Conservation (phyloP, 2,329 filamentous ascomycete species). For the Pochonia chlamydosporia region DNA sequence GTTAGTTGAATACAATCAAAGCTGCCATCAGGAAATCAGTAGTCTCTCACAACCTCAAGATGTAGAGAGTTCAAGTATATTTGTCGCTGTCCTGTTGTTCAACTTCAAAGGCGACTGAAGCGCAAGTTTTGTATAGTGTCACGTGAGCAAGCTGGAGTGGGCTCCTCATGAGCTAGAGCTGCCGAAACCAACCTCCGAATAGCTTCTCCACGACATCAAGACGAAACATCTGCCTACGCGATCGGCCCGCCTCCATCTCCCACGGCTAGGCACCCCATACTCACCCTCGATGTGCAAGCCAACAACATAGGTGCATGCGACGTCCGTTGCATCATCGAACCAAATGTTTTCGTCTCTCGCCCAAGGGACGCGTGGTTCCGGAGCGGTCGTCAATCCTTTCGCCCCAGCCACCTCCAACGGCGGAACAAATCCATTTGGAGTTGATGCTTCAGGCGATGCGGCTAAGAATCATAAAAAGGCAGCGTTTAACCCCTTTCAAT, state of each 20-base stretch:
- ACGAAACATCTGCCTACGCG: neutral
- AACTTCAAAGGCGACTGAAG: neutral
- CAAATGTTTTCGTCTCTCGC: conserved; percentile 33
- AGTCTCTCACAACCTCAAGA: no score
- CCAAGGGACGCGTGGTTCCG: conserved; percentile 28
- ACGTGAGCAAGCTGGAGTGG: conserved; percentile 4
- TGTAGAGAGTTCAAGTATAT: no score
- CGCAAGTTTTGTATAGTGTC: conserved; percentile 3
- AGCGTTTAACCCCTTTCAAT: conserved; percentile 21
- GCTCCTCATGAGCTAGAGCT: neutral
- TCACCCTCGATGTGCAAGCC: conserved; percentile 26
- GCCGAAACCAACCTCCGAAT: conserved; percentile 1
- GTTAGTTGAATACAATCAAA: no score
- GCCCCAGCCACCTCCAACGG: conserved; percentile 12
- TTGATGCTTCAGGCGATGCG: conserved; percentile 22
- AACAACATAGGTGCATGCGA: conserved; percentile 30
- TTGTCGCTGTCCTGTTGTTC: neutral
- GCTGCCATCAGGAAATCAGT: no score
- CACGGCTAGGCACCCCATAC: neutral
- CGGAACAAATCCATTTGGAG: conserved; percentile 20
- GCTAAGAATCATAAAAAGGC: conserved; percentile 20
- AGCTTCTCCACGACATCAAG: conserved; percentile 1
- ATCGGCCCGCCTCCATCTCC: neutral
- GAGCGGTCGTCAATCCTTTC: conserved; percentile 31
- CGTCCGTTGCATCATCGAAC: conserved; percentile 33